These are phyloP conservation scores for Helminthosporium solani DNA, from an alignment of 2,329 filamentous ascomycete genomes.

Conservation along the genomic window DNA sequence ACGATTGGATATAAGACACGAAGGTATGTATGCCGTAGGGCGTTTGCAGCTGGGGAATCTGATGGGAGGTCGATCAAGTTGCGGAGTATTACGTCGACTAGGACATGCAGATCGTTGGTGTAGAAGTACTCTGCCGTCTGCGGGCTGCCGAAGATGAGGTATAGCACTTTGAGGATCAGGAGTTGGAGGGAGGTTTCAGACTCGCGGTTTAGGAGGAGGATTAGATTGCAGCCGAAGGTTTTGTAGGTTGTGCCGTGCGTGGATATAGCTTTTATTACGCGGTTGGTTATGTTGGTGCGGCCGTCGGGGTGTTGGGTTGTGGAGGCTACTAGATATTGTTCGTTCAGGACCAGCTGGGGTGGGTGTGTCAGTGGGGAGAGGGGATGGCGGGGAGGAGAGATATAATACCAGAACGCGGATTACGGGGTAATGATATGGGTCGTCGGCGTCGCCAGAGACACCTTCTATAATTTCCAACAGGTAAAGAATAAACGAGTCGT, in stretches of 20 bases:
- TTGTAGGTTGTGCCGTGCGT: constrained; percentile 78
- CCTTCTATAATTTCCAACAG: constrained; percentile 87
- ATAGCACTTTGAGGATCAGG: constrained; percentile 93
- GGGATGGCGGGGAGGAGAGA: constrained; percentile 39
- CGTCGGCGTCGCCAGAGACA: constrained; percentile 79
- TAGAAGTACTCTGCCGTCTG: constrained; percentile 98
- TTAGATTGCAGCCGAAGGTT: constrained; percentile 97
- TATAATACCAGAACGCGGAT: constrained; percentile 91
- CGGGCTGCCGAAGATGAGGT: constrained; percentile 89
- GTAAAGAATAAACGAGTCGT: constrained; percentile 78
- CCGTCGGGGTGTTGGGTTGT: constrained; percentile 39
- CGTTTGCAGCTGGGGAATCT: constrained; percentile 56
- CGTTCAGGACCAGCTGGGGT: constrained; percentile 82
- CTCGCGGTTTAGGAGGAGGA: constrained; percentile 90
- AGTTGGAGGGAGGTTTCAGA: constrained; percentile 90
- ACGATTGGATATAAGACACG: constrained; percentile 88
- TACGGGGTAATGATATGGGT: constrained; percentile 94
- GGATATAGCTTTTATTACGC: constrained; percentile 88
- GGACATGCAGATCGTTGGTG: constrained; percentile 90
- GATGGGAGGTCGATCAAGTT: constrained; percentile 95
- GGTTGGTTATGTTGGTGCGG: constrained; percentile 71
- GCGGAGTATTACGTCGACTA: constrained; percentile 92
- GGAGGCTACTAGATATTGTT: constrained; percentile 90
- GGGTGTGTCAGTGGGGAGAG: not conserved
- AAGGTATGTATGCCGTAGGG: constrained; percentile 88